Evolutionary conservation across 805 yeast genomes (phyloP).

Genomic region (Ogataea pignaliae): DNA sequence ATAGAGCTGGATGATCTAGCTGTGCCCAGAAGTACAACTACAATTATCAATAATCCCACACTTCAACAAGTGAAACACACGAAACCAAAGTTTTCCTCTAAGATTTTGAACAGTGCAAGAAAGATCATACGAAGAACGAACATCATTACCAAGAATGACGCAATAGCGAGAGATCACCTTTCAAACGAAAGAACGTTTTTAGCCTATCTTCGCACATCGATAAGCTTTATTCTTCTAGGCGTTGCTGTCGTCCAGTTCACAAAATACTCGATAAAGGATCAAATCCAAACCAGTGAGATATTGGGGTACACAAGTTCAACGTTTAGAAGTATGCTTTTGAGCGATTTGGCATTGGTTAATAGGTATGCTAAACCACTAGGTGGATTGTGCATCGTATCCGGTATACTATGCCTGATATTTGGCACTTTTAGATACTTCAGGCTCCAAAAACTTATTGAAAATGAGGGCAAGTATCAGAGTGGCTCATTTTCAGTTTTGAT

Average conservation of each 20-base stretch:
- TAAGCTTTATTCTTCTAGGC: slow-evolving; percentile 49
- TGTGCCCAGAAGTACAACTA: too few species aligned
- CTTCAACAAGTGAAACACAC: neutral
- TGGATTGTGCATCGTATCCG: slow-evolving; percentile 34
- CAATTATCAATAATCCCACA: neutral
- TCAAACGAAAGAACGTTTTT: slow-evolving; percentile 60
- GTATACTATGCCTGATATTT: slow-evolving; percentile 37
- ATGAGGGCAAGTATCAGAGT: slow-evolving; percentile 22
- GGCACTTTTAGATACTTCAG: slow-evolving; percentile 43
- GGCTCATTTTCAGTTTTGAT: slow-evolving; percentile 39
- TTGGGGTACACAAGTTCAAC: neutral
- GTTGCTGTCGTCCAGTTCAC: slow-evolving; percentile 47
- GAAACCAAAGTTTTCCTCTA: too few species aligned
- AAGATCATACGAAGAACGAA: neutral
- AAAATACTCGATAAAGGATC: neutral
- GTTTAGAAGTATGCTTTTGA: slow-evolving; percentile 2
- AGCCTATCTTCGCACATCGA: slow-evolving; percentile 56
- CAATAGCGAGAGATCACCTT: slow-evolving; percentile 54
- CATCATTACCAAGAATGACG: slow-evolving; percentile 30
- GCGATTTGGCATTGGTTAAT: slow-evolving; percentile 10
- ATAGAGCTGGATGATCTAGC: neutral
- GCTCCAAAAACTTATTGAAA: slow-evolving; percentile 37
- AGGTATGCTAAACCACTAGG: slow-evolving; percentile 23
- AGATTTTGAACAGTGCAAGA: too few species aligned
- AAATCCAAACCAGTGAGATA: neutral